These are phyloP conservation scores for Geum urbanum DNA, from an alignment of 306 rosid genomes.

Conservation along the genomic window DNA sequence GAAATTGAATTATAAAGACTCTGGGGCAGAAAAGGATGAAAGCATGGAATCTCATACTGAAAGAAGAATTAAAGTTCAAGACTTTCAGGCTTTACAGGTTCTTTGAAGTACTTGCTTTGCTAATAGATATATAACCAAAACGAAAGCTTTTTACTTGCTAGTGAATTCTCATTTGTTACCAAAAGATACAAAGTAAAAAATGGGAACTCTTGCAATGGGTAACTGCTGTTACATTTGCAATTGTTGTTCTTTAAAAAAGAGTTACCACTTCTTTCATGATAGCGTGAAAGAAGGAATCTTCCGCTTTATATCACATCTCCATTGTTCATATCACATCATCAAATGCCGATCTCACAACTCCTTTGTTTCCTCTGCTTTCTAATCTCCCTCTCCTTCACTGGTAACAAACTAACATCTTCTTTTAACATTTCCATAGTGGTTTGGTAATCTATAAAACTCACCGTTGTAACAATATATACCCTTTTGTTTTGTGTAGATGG, in stretches of 20 bases:
- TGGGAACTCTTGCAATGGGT: neutral
- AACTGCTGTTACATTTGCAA: conserved; percentile 13
- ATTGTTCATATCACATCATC: neutral
- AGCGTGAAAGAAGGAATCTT: conserved; percentile 34
- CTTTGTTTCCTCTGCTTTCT: conserved; percentile 29
- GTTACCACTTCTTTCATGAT: neutral
- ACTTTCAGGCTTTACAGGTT: neutral
- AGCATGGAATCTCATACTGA: neutral
- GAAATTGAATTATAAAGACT: neutral
- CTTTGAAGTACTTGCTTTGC: neutral
- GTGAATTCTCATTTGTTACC: neutral
- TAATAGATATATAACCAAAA: neutral
- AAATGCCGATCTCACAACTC: conserved; percentile 37
- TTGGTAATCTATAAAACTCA: neutral
- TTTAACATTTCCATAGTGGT: neutral
- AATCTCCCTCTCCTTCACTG: conserved; percentile 34
- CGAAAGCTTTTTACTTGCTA: neutral
- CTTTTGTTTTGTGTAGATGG: conserved; percentile 37
- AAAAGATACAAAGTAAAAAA: neutral
- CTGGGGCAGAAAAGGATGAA: neutral
- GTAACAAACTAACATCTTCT: conserved; percentile 15
- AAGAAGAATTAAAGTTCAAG: neutral
- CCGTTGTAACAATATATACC: neutral
- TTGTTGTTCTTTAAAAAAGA: neutral
- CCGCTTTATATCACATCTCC: neutral